These are phyloP conservation scores for Aspergillus brasiliensis DNA, from an alignment of 2,329 filamentous ascomycete species.

Conservation along the genomic window DNA sequence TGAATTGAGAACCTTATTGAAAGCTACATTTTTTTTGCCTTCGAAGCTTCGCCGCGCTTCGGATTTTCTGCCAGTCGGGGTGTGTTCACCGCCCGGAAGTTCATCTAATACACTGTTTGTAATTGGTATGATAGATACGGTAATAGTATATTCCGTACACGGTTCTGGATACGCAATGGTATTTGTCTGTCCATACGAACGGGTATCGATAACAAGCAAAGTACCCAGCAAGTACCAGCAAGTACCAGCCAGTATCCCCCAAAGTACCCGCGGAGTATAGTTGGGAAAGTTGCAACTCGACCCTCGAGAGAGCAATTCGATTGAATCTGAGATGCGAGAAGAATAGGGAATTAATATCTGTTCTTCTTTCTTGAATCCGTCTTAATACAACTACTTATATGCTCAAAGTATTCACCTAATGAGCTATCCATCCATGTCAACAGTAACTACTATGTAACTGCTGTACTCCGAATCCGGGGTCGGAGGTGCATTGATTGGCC, in stretches of 20 bases:
- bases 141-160: not conserved
- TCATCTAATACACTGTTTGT: not conserved
- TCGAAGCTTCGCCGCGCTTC: slow-evolving; percentile 6
- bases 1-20: not conserved
- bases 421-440: too few relatives aligned
- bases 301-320: too few relatives aligned
- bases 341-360: too few relatives aligned
- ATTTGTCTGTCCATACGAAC: not conserved
- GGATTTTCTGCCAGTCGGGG: slow-evolving; percentile 19
- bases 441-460: too few relatives aligned
- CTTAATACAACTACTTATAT: too few relatives aligned
- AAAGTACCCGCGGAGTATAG: too few relatives aligned
- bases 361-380: too few relatives aligned
- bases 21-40: slow-evolving; percentile 1
- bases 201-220: not conserved
- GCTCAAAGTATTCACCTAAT: too few relatives aligned
- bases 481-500: slow-evolving; percentile 12
- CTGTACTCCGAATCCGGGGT: slow-evolving; percentile 22
- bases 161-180: not conserved
- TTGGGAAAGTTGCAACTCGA: too few relatives aligned
- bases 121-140: not conserved
- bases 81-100: slow-evolving; percentile 14
- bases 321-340: too few relatives aligned
- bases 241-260: not conserved
- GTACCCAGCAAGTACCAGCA: not conserved